phyloP scores from a whole-genome alignment of 139 green algal genomes.

The Chlorella ohadii region DNA sequence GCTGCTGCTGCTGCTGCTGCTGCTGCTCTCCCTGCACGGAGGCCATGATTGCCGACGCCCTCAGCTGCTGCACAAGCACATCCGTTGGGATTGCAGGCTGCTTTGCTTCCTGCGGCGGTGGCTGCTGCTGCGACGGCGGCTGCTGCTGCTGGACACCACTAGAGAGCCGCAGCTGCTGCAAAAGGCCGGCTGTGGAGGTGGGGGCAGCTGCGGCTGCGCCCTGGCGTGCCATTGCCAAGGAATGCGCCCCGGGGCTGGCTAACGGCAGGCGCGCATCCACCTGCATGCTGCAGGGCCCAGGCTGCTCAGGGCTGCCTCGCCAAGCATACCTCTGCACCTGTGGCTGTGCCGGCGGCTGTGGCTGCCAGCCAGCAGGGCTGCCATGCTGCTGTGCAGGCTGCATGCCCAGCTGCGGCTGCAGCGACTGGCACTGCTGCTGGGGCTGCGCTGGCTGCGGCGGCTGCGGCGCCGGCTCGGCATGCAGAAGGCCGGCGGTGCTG shows the following conservation, averaged over 20 bases:
- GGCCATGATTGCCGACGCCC: background rate
- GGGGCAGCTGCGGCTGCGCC: too few relatives aligned
- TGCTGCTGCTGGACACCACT: background rate
- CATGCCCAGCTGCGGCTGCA: background rate
- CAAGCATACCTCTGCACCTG: too few relatives aligned
- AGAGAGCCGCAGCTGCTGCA: conserved; percentile 12
- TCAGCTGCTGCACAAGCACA: background rate
- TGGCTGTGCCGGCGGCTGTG: too few relatives aligned
- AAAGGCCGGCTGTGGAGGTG: background rate
- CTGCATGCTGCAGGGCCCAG: too few relatives aligned
- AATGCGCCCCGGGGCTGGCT: too few relatives aligned
- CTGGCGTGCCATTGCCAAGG: too few relatives aligned
- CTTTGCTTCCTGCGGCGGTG: background rate
- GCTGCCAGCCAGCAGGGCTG: background rate
- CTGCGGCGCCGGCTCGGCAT: too few relatives aligned
- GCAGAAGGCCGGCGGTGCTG: too few relatives aligned
- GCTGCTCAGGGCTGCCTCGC: too few relatives aligned
- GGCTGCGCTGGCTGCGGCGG: background rate
- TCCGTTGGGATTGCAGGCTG: background rate
- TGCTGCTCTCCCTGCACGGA: too few relatives aligned
- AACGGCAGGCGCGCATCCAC: too few relatives aligned
- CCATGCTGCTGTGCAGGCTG: background rate
- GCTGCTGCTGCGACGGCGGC: background rate
- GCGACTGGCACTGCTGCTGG: background rate
- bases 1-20: too few relatives aligned